Evolutionary conservation across 306 rosid genomes (phyloP).

Genomic region (Cucurbita ficifolia): DNA sequence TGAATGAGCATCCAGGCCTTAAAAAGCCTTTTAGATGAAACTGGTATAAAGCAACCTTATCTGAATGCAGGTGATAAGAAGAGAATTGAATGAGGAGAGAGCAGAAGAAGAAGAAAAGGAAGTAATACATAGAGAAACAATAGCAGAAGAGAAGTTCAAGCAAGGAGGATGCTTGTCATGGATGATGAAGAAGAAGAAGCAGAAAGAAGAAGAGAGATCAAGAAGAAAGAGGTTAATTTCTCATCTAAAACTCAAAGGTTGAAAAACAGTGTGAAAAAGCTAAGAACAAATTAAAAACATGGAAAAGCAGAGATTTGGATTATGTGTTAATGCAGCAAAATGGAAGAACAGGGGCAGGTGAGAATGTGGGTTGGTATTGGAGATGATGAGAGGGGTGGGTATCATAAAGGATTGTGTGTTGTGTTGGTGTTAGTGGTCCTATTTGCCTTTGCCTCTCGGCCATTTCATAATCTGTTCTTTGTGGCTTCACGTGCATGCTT

Average conservation of each 20-base stretch:
- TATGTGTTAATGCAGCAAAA: background rate
- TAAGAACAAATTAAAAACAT: background rate
- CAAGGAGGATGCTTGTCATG: conserved; percentile 76
- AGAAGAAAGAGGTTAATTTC: conserved; percentile 34
- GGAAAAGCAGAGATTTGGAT: background rate
- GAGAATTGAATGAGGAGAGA: conserved; percentile 31
- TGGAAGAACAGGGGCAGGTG: conserved; percentile 3
- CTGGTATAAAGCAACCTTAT: conserved; percentile 15
- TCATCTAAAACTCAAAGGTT: conserved; percentile 34
- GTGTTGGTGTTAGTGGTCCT: conserved; percentile 2
- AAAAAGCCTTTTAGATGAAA: background rate
- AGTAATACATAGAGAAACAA: background rate
- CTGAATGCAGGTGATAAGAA: conserved; percentile 42
- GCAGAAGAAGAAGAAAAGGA: conserved; percentile 5
- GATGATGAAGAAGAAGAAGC: conserved; percentile 52
- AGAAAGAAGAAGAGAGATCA: conserved; percentile 41
- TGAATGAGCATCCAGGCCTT: background rate
- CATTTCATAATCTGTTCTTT: conserved; percentile 8
- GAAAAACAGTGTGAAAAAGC: background rate
- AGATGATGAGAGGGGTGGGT: background rate
- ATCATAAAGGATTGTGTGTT: background rate
- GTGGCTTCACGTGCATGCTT: conserved; percentile 5
- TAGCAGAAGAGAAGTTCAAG: conserved; percentile 16
- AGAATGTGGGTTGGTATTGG: conserved; percentile 10
- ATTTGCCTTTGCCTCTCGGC: background rate